A percentile compares a stretch with the other conserved stretches of the same genome.
Evolutionary conservation across 306 rosid genomes (phyloP).

Genomic region (Gastrolobium villosum): DNA sequence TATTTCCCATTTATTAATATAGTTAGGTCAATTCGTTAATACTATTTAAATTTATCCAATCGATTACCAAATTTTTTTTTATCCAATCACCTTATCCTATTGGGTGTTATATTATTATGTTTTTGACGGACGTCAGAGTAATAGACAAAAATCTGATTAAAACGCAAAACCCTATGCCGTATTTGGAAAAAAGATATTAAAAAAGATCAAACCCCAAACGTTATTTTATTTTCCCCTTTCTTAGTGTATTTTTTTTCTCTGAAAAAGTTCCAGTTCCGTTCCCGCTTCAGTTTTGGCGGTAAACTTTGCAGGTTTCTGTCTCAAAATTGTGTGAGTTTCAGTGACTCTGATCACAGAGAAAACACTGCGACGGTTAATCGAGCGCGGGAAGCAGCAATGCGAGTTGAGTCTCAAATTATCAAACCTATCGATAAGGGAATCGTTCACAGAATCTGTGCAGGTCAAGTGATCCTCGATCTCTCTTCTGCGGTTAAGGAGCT

Average conservation of each 20-base stretch:
- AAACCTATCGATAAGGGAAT: slow-evolving; percentile 76
- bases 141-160: too few species aligned
- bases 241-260: background rate
- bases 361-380: slow-evolving; percentile 16
- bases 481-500: slow-evolving; percentile 97
- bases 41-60: too few species aligned
- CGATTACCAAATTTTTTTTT: too few species aligned
- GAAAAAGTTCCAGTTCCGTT: background rate
- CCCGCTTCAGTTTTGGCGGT: slow-evolving; percentile 70
- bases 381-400: slow-evolving; percentile 45
- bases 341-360: background rate
- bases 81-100: too few species aligned
- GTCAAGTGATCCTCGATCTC: slow-evolving; percentile 94
- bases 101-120: too few species aligned
- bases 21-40: too few species aligned
- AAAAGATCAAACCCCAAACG: too few species aligned
- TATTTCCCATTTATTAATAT: too few species aligned
- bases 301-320: slow-evolving; percentile 44
- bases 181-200: too few species aligned
- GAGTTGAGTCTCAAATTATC: slow-evolving; percentile 59
- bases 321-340: background rate
- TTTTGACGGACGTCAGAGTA: too few species aligned
- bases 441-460: slow-evolving; percentile 88
- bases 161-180: too few species aligned
- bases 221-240: background rate